Base-by-base conservation (phyloP, 257 asterid genomes). In the Schizonepeta tenuifolia region DNA sequence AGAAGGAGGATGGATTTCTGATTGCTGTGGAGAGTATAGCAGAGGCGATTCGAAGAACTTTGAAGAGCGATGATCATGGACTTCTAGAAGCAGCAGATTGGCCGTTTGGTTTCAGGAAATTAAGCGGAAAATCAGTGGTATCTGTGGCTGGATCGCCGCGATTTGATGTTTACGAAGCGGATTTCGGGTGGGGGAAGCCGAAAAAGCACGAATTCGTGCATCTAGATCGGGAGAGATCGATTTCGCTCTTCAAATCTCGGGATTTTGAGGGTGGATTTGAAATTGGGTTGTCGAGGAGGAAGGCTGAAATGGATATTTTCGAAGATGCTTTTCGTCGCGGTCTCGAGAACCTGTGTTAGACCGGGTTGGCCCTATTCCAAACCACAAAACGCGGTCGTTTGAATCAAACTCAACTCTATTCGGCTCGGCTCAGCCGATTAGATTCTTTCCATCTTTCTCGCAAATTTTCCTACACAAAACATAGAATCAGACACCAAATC, bases 111-210 rank as follows among this genome's bases (percentile, higher is more conserved):
- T 11, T 44, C 8, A 14, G 6, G 17, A 44, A 9, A 8, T 9
- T 50, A 7, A 22, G 59, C 1, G 53, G 67, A 38, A 69, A 59
- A 13, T 40, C 73, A 9, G 0, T 47, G 1, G 5, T 73, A 4
- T 36, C 63, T 2, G 80, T 85, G 31, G 84, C 89, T 5, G 89
- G 89, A 36, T 78, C 89, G 2, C 80, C 86, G 2, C 76, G 75
- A 41, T 79, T 79, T 11, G 80, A 75, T 43, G 75, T 50, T n/a
- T 79, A 75, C 11, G 76, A 75, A 55, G 78, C 46, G 9, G 83
- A 80, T 80, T 81, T 43, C 1, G 79, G 81, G 35, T 69, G 79
- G 84, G 89, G 83, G 20, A 68, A 38, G 56, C 65, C 83, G 17
- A 67, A 47, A 38, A 79, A 71, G 69, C 75, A 81, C 3, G 88